A percentile compares a stretch with the other conserved stretches of the same genome.
Evolutionary conservation across 179 eudicot species (phyloP).

Genomic region (Silene noctiflora): DNA sequence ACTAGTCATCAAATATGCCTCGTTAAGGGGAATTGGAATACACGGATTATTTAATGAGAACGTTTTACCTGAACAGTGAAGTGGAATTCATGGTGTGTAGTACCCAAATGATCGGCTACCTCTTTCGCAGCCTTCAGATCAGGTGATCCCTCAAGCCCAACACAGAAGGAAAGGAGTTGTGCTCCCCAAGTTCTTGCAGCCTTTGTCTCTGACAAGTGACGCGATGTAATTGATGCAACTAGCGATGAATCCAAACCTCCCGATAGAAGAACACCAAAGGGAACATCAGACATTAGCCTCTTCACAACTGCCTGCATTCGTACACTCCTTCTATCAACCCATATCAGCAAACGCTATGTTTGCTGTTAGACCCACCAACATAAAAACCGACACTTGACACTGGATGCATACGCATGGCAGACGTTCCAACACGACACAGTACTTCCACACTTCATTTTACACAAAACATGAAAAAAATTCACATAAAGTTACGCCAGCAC

Average conservation of each 20-base stretch:
- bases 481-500: too few relatives aligned
- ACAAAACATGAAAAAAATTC: too few relatives aligned
- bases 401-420: too few relatives aligned
- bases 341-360: background rate
- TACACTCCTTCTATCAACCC: background rate
- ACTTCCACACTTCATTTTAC: too few relatives aligned
- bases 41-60: background rate
- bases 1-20: too few relatives aligned
- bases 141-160: conserved; percentile 93
- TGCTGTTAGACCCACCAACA: too few relatives aligned
- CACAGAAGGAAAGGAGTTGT: conserved; percentile 81
- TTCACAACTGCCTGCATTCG: conserved; percentile 62
- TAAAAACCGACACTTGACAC: background rate
- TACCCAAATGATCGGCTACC: conserved; percentile 85
- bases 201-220: conserved; percentile 59
- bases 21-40: too few relatives aligned
- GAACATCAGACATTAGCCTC: conserved; percentile 91
- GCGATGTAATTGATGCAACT: conserved; percentile 77
- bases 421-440: too few relatives aligned
- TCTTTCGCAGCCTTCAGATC: conserved; percentile 81
- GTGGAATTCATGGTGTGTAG: conserved; percentile 81
- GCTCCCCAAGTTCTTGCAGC: conserved; percentile 79
- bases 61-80: conserved; percentile 73
- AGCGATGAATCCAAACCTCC: conserved; percentile 90
- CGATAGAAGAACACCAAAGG: conserved; percentile 83